Percentiles rank a stretch among this genome's conserved stretches.
These are phyloP conservation scores for Epichloe sibirici DNA, from an alignment of 2,329 filamentous ascomycete species.

Conservation along the genomic window DNA sequence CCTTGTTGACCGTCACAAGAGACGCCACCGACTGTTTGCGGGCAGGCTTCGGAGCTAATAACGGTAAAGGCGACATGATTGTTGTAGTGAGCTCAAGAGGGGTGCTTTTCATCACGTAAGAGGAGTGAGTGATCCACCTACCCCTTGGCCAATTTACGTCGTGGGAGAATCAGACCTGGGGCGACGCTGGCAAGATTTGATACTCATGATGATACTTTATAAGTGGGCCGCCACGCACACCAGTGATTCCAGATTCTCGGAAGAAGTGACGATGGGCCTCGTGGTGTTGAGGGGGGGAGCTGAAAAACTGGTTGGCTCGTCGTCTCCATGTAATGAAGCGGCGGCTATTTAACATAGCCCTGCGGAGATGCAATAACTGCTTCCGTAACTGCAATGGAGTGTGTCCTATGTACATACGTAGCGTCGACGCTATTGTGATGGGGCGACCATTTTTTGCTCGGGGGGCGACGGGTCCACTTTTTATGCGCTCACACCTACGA, in stretches of 20 bases:
- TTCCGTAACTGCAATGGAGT: too few species aligned
- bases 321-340: too few species aligned
- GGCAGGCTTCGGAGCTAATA: slow-evolving; percentile 21
- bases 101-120: not conserved
- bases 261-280: not conserved
- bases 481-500: too few species aligned
- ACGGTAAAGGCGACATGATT: slow-evolving; percentile 15
- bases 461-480: too few species aligned
- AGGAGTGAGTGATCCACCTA: not conserved
- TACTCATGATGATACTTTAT: not conserved
- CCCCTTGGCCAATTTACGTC: not conserved
- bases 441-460: too few species aligned
- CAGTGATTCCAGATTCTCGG: not conserved
- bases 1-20: slow-evolving; percentile 18
- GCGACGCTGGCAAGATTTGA: not conserved
- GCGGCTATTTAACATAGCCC: too few species aligned
- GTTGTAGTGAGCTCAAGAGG: not conserved
- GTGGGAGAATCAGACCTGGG: not conserved
- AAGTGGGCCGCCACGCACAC: not conserved
- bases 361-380: too few species aligned
- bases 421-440: too few species aligned
- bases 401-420: too few species aligned
- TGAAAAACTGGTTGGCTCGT: too few species aligned
- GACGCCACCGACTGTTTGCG: slow-evolving; percentile 13
- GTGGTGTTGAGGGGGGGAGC: not conserved